These are phyloP conservation scores for Pelargonium myrrhifolium DNA, from an alignment of 441 rosid species.

Conservation along the genomic window DNA sequence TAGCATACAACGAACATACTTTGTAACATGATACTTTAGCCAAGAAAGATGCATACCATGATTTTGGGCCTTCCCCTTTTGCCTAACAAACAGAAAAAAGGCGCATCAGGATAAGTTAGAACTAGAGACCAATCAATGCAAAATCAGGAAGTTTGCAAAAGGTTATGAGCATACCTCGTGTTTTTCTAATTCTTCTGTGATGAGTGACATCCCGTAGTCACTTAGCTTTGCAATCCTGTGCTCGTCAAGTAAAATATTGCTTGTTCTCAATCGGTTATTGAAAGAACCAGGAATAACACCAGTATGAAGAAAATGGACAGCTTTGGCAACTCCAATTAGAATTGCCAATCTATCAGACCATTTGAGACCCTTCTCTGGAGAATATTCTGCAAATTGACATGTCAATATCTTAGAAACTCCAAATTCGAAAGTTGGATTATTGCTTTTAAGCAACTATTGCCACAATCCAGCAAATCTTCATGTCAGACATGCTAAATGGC, in stretches of 20 bases:
- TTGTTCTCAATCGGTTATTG: constrained; percentile 63
- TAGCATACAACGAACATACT: not conserved
- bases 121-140: constrained; percentile 2
- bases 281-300: constrained; percentile 77
- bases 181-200: constrained; percentile 60
- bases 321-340: constrained; percentile 82
- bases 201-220: constrained; percentile 74
- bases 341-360: constrained; percentile 81
- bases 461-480: no score
- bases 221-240: constrained; percentile 79
- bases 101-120: constrained; percentile 13
- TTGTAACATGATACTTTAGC: not conserved
- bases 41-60: constrained; percentile 34
- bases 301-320: constrained; percentile 85
- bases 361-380: constrained; percentile 60
- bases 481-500: no score
- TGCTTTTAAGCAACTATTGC: no score
- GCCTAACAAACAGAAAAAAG: constrained; percentile 34
- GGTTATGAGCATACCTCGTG: constrained; percentile 40
- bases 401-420: not conserved
- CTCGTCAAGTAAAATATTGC: constrained; percentile 80
- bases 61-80: constrained; percentile 48
- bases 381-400: constrained; percentile 38
- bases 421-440: no score
- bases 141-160: constrained; percentile 9